Conservation (phyloP, 2,329 filamentous ascomycete species). For the Aspergillus amoenus region DNA sequence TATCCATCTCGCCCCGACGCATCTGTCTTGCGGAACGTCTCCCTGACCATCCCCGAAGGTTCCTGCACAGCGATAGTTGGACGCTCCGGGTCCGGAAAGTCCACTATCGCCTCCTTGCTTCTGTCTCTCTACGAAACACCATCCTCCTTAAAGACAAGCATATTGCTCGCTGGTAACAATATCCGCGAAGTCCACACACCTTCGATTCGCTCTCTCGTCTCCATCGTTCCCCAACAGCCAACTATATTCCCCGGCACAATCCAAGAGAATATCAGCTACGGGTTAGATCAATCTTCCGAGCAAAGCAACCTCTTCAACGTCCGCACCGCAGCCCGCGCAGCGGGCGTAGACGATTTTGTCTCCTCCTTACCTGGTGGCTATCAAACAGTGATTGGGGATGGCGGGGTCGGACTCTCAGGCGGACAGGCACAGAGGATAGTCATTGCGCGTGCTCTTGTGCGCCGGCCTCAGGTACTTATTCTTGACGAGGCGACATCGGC, state of each 20-base stretch:
- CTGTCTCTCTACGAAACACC: constrained; percentile 64
- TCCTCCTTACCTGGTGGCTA: constrained; percentile 68
- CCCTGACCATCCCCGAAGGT: constrained; percentile 62
- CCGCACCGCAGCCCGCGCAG: background rate
- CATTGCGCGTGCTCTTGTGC: constrained; percentile 75
- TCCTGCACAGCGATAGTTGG: constrained; percentile 78
- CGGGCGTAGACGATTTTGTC: constrained; percentile 63
- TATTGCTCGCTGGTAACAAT: constrained; percentile 55
- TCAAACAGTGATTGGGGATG: constrained; percentile 72
- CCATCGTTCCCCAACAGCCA: constrained; percentile 65
- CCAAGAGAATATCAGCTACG: background rate
- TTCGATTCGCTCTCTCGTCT: constrained; percentile 60
- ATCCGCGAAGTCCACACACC: constrained; percentile 60
- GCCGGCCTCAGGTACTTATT: constrained; percentile 70
- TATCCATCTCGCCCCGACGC: constrained; percentile 62
- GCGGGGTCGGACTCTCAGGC: constrained; percentile 70
- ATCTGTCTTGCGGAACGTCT: constrained; percentile 62
- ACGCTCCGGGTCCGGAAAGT: constrained; percentile 85
- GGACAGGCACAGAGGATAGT: constrained; percentile 81
- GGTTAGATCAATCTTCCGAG: background rate
- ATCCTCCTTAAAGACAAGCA: constrained; percentile 39
- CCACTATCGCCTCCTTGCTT: constrained; percentile 74
- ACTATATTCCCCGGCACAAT: constrained; percentile 51
- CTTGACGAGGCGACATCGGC: constrained; percentile 86
- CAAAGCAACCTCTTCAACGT: background rate